Evolutionary conservation across 2,329 filamentous ascomycete species (phyloP).

Genomic region (Claviceps paspali): DNA sequence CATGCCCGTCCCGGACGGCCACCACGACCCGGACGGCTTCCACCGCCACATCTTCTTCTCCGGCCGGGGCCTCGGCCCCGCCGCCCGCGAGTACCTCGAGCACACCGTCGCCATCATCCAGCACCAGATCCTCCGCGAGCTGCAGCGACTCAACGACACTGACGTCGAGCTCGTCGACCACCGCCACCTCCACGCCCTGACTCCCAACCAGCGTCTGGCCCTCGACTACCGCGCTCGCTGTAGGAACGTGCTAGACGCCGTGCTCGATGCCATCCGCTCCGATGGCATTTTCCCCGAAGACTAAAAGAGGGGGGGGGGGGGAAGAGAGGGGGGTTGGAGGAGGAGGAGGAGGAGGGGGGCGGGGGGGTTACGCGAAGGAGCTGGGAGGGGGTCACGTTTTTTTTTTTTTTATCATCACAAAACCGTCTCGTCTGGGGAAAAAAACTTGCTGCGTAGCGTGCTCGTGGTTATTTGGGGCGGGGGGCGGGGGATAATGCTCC

Average conservation of each 20-base stretch:
- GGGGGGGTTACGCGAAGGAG: no score
- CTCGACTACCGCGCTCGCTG: constrained; percentile 34
- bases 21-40: constrained; percentile 10
- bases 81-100: constrained; percentile 17
- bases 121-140: constrained; percentile 25
- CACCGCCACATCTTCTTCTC: constrained; percentile 16
- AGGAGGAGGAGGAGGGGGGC: no score
- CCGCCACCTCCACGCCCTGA: constrained; percentile 21
- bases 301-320: background rate
- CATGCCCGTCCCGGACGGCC: constrained; percentile 10
- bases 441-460: no score
- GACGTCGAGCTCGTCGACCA: constrained; percentile 28
- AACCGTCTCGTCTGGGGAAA: no score
- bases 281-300: constrained; percentile 14
- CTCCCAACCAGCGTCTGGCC: constrained; percentile 31
- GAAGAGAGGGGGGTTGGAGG: no score
- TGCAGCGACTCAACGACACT: constrained; percentile 31
- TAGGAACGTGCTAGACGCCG: constrained; percentile 29
- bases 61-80: constrained; percentile 15
- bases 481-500: no score
- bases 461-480: no score
- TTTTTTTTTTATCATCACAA: no score
- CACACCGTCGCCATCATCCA: constrained; percentile 26
- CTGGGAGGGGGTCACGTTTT: no score
- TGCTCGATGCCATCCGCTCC: constrained; percentile 23